Evolutionary conservation across 2,329 filamentous ascomycete species (phyloP), one percentile per base, ranked within the genome.

Genomic region (Periglandula ipomoeae): DNA sequence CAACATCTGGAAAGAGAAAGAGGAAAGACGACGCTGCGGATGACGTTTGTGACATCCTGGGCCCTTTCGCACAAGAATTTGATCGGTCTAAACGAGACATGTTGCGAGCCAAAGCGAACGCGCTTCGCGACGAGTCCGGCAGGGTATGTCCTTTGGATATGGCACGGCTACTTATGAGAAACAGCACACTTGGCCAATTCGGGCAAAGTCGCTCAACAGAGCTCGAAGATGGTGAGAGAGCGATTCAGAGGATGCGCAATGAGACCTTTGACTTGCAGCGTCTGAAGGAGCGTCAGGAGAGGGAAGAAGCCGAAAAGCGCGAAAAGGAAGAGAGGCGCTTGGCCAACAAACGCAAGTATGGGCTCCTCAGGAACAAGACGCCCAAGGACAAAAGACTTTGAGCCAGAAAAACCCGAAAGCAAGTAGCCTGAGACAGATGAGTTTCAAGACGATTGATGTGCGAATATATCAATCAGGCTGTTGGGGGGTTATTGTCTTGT

Each of bases 281-380:
- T 20, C 51, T 61, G 17, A 24, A 13, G 9, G 50, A 49, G 20
- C 53, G 47, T 45, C 50, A 51, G 3, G 42, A 51, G 20, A 53
- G 57, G 45, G 54, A 51, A 34, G 52, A 54, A 7, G 53, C 53
- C 34, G 32, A 24, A 2, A 50, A 38, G 22, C 46, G 49, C 11
- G 39, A 50, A 22, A 56, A 51, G 32, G 58, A 60, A 34, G 51
- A 55, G 42, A 49, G 50, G 22, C 54, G 55, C 9, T 44, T 51
- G 27, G 56, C 54, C 17, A 59, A 56, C 39, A 60, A 60, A 34
- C 47, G 49, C n/a, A 54, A 53, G 39, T 60, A 58, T 35, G 47
- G 53, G 11, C 54, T 54, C n/a, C 49, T 56, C 38, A 50, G 56
- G 9, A 47, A 58, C 20, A 50, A 54, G 26, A 50, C 47, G 24